Evolutionary conservation across 306 rosid species (phyloP).

Genomic region (Trifolium repens): DNA sequence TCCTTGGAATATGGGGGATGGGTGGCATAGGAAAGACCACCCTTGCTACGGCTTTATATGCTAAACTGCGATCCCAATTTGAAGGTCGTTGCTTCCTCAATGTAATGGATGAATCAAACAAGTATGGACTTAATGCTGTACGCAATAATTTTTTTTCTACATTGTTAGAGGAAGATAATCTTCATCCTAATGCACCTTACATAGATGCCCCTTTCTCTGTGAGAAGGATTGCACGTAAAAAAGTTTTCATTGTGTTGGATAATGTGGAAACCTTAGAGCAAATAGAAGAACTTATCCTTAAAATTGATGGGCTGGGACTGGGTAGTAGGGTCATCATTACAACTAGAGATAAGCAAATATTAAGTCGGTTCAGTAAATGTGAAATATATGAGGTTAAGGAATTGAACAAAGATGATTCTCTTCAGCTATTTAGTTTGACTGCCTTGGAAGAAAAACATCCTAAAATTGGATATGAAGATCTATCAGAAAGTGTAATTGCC

Average conservation of each 20-base stretch:
- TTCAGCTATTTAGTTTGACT: neutral
- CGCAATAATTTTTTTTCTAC: neutral
- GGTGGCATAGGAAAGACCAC: conserved; percentile 34
- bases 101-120: neutral
- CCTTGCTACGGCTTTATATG: neutral
- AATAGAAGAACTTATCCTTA: neutral
- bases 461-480: neutral
- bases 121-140: neutral
- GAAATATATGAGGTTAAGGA: neutral
- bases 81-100: conserved; percentile 25
- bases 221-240: conserved; percentile 3
- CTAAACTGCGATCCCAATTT: neutral
- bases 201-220: too few species aligned
- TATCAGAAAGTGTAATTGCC: neutral
- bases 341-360: neutral
- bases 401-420: neutral
- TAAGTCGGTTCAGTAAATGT: neutral
- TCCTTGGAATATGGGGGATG: conserved; percentile 40
- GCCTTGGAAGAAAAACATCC: neutral
- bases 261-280: neutral
- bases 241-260: conserved; percentile 3
- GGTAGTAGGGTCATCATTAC: conserved; percentile 3
- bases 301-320: neutral
- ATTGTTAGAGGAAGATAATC: neutral
- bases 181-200: neutral